These are phyloP conservation scores for Blepharisma stoltei DNA, from an alignment of 73 alveolate species.

Conservation along the genomic window DNA sequence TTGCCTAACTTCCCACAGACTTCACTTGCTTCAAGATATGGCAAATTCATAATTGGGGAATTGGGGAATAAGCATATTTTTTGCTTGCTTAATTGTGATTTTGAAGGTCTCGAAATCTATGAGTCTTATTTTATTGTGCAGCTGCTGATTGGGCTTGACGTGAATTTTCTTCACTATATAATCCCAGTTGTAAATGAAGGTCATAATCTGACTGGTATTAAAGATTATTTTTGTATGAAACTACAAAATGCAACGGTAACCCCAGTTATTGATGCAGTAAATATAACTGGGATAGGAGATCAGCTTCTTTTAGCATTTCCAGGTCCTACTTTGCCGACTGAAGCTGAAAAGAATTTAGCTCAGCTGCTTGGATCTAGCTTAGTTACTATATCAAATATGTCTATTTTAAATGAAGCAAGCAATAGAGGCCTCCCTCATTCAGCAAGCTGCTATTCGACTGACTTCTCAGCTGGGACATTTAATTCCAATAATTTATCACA, in stretches of 20 bases:
- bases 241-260: not conserved
- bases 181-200: not conserved
- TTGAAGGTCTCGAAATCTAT: conserved; percentile 4
- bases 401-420: not conserved
- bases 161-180: conserved; percentile 3
- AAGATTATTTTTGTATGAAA: not conserved
- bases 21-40: conserved; percentile 29
- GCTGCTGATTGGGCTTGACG: not conserved
- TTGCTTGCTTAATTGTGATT: not conserved
- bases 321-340: conserved; percentile 1
- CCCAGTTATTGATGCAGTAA: not conserved
- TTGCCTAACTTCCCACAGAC: not conserved
- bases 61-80: not conserved
- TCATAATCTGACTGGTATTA: not conserved
- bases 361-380: not conserved
- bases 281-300: not conserved
- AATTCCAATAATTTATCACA: too few species aligned
- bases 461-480: too few species aligned
- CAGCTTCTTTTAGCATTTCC: conserved; percentile 3
- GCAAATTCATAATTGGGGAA: conserved; percentile 31
- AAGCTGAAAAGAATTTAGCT: not conserved
- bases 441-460: not conserved
- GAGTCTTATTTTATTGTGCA: not conserved
- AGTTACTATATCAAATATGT: conserved; percentile 14
- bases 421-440: not conserved